Evolutionary conservation across 345 rosid species (phyloP), one percentile per base, ranked within the genome.

Genomic region (Murraya koenigii): DNA sequence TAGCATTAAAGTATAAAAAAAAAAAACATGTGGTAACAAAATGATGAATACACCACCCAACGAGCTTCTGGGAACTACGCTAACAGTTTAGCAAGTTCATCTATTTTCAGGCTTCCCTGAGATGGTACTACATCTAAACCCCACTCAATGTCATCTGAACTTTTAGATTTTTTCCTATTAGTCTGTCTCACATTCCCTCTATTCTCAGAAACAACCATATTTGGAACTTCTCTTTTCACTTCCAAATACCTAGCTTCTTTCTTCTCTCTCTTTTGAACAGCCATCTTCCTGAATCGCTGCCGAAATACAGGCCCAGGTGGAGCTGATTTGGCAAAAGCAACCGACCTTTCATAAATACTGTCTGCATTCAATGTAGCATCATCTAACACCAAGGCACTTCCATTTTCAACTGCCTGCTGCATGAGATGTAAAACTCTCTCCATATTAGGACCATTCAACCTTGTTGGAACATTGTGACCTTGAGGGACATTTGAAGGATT

Each of bases 51-150:
- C 54, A 84, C 23, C 73, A 36, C n/a, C 63, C 11, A 38, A 44
- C 39, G 25, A 22, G 35, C 39, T 28, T 25, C n/a, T 1, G 39
- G 25, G 8, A 8, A 69, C 81, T 75, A 94, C 3, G 97, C 81
- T 78, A 93, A 85, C 61, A 93, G 78, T 85, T 93, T 90, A 69
- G 98, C 98, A 69, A 93, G 95, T 85, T 95, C 98, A 83, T 95
- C 98, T 17, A 95, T 79, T 71, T 85, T 74, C 62, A 91, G 79
- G 82, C 89, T 91, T 81, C 98, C 99, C 30, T 78, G 82, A 0
- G 95, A 72, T 1, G 93, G 76, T 23, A 68, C 73, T 23, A 74
- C 83, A 75, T 80, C 85, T 71, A 76, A 74, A 71, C 41, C 78
- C 55, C 17, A 79, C 79, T 84, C 89, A 49, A 68, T 82, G 28